Percentiles rank a stretch among this genome's conserved stretches.
Conservation (phyloP, 805 yeast genomes). For the Kregervanrija fluxuum region DNA sequence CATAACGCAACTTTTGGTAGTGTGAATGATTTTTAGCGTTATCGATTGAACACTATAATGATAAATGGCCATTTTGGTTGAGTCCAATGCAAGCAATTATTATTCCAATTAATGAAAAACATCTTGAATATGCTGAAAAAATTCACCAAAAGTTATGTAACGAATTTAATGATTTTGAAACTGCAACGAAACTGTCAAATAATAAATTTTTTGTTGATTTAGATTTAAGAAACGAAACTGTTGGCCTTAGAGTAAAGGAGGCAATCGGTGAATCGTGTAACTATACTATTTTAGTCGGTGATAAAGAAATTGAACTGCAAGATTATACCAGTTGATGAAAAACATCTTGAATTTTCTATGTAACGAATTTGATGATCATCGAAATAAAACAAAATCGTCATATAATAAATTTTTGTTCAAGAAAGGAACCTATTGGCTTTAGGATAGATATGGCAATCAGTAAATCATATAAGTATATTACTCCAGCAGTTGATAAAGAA, state of each 20-base stretch:
- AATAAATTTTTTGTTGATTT: slow-evolving; percentile 67
- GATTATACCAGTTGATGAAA: slow-evolving; percentile 64
- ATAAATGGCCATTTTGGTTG: slow-evolving; percentile 97
- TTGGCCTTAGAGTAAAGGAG: slow-evolving; percentile 74
- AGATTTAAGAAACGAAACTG: slow-evolving; percentile 67
- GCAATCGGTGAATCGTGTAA: slow-evolving; percentile 70
- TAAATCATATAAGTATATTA: slow-evolving; percentile 69
- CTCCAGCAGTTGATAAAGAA: slow-evolving; percentile 88
- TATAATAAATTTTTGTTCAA: slow-evolving; percentile 54
- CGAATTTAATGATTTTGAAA: slow-evolving; percentile 22
- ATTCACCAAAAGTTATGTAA: slow-evolving; percentile 43
- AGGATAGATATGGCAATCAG: slow-evolving; percentile 72
- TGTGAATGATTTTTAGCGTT: slow-evolving; percentile 84
- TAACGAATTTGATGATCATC: slow-evolving; percentile 30
- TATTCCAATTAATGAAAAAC: slow-evolving; percentile 68
- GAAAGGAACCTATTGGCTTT: slow-evolving; percentile 72
- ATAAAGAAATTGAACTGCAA: slow-evolving; percentile 60
- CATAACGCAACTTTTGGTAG: slow-evolving; percentile 96
- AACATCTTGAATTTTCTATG: slow-evolving; percentile 55
- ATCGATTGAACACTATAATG: slow-evolving; percentile 80
- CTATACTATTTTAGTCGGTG: slow-evolving; percentile 81
- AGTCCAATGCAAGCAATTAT: slow-evolving; percentile 86
- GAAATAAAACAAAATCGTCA: slow-evolving; percentile 45
- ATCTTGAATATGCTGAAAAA: slow-evolving; percentile 44
- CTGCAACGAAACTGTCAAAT: slow-evolving; percentile 50